Evolutionary conservation across 371 early-diverging fungal genomes (phyloP).

Genomic region (Catenaria anguillulae): DNA sequence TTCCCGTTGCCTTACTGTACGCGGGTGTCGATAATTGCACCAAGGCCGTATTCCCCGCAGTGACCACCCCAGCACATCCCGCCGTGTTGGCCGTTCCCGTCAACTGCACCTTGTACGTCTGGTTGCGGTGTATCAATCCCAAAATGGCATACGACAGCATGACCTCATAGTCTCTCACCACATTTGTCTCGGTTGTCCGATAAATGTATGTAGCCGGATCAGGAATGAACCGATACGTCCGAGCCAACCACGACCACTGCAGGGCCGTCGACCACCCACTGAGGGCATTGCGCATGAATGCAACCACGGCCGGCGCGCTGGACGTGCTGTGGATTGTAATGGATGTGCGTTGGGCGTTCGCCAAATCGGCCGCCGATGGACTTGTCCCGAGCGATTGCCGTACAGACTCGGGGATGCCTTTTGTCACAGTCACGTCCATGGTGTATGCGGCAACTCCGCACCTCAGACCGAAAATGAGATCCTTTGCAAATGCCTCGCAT

Average conservation of each 20-base stretch:
- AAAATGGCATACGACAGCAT: background rate
- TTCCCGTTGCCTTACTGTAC: background rate
- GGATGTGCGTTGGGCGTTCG: background rate
- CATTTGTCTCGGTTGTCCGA: background rate
- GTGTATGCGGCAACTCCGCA: background rate
- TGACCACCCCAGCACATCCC: background rate
- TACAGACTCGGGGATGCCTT: background rate
- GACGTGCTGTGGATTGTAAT: background rate
- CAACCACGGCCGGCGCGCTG: background rate
- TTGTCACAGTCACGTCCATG: background rate
- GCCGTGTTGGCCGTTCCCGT: background rate
- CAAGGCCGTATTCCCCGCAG: background rate
- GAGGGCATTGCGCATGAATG: background rate
- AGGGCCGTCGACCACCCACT: background rate
- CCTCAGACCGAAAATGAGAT: background rate
- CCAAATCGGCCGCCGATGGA: background rate
- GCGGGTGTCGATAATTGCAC: background rate
- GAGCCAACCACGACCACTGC: background rate
- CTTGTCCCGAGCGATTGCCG: no score
- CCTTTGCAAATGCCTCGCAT: background rate
- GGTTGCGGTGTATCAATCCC: background rate
- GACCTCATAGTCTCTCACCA: background rate
- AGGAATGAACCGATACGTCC: background rate
- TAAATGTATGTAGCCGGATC: background rate
- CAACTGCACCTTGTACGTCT: background rate